phyloP scores from a whole-genome alignment of 805 yeast genomes.

The Danielozyma ontarioensis region DNA sequence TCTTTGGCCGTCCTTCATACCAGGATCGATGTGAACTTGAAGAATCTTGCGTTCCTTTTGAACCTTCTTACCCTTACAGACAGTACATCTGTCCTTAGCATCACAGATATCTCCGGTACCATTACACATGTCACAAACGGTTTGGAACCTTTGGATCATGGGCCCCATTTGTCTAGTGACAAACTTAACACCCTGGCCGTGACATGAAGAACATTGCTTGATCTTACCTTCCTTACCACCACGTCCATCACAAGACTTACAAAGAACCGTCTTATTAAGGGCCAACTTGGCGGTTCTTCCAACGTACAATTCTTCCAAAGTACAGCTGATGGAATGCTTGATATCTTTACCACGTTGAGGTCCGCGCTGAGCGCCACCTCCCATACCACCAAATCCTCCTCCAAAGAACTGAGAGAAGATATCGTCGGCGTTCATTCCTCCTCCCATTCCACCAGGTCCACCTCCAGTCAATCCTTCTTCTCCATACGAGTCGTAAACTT shows the following conservation, averaged over 20 bases:
- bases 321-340: constrained; percentile 77
- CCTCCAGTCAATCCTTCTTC: constrained; percentile 85
- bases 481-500: constrained; percentile 83
- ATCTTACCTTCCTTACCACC: constrained; percentile 95
- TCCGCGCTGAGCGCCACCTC: constrained; percentile 66
- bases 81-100: constrained; percentile 81
- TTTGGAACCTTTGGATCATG: constrained; percentile 96
- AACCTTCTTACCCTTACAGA: constrained; percentile 87
- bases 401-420: constrained; percentile 79
- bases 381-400: constrained; percentile 54
- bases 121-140: constrained; percentile 85
- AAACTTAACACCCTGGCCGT: constrained; percentile 87
- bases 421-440: constrained; percentile 60
- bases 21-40: constrained; percentile 93
- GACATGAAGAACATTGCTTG: constrained; percentile 80
- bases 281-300: constrained; percentile 95
- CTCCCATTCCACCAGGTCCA: constrained; percentile 57
- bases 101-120: constrained; percentile 89
- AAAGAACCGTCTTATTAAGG: constrained; percentile 82
- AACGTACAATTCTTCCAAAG: constrained; percentile 88
- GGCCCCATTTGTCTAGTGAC: constrained; percentile 99
- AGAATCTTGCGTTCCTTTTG: constrained; percentile 83
- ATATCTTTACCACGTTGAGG: constrained; percentile 90
- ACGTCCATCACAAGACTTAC: constrained; percentile 86
- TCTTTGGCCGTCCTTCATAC: constrained; percentile 93